Percentiles rank a stretch among this genome's conserved stretches.
Evolutionary conservation across 345 rosid species (phyloP).

Genomic region (Salix dunnii): DNA sequence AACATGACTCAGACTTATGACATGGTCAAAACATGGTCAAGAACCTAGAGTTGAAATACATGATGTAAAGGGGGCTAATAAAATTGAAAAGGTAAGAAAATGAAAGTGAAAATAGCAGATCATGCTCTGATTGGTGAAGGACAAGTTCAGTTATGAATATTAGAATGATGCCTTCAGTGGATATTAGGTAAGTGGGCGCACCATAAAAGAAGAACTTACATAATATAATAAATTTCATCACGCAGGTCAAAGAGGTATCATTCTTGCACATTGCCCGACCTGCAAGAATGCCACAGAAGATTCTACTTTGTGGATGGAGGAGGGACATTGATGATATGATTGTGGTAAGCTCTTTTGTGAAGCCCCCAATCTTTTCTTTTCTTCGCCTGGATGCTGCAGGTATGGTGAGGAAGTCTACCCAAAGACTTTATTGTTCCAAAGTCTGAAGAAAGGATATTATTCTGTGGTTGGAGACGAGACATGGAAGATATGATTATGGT

Average conservation of each 20-base stretch:
- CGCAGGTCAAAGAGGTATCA: constrained; percentile 67
- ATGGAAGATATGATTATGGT: constrained; percentile 83
- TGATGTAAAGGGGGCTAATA: too few relatives aligned
- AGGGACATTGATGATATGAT: constrained; percentile 87
- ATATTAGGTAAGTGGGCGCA: constrained; percentile 25
- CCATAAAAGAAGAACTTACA: constrained; percentile 34
- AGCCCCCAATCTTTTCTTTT: constrained; percentile 57
- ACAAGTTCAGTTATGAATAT: constrained; percentile 17
- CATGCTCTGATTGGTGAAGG: neutral
- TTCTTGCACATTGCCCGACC: constrained; percentile 48
- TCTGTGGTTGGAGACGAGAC: constrained; percentile 83
- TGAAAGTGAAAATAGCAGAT: constrained; percentile 2
- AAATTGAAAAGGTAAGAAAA: too few relatives aligned
- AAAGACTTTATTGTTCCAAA: constrained; percentile 51
- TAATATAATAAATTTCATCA: constrained; percentile 47
- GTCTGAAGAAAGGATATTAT: constrained; percentile 58
- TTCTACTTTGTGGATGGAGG: constrained; percentile 89
- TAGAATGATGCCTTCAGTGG: constrained; percentile 31
- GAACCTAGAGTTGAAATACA: neutral
- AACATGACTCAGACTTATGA: neutral
- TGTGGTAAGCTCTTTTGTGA: constrained; percentile 62
- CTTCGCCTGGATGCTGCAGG: constrained; percentile 62
- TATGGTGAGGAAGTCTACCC: constrained; percentile 60
- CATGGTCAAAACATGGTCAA: neutral
- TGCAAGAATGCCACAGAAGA: constrained; percentile 73